Evolutionary conservation across 305 asterid genomes (phyloP).

Genomic region (Plantago coronopus): DNA sequence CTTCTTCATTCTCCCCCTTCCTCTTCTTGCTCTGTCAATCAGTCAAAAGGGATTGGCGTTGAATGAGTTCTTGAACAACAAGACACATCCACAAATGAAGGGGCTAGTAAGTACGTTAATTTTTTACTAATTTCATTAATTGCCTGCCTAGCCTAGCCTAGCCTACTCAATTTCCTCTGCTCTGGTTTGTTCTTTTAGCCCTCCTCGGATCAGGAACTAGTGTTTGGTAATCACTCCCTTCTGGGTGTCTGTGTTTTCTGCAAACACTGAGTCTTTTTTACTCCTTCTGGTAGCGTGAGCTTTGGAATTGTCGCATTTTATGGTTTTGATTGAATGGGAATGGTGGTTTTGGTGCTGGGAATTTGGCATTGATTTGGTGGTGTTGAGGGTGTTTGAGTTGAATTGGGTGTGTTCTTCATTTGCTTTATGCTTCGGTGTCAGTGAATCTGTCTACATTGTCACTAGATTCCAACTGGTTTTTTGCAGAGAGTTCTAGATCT

Average conservation of each 20-base stretch:
- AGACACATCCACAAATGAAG: conserved; percentile 59
- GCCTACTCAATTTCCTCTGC: no score
- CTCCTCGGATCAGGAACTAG: conserved; percentile 23
- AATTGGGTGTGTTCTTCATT: conserved; percentile 31
- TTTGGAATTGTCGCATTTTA: neutral
- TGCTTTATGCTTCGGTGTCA: conserved; percentile 20
- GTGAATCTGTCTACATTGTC: conserved; percentile 33
- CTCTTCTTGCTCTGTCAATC: conserved; percentile 29
- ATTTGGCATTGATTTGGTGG: conserved; percentile 9
- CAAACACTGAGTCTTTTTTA: conserved; percentile 27
- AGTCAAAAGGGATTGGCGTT: conserved; percentile 39
- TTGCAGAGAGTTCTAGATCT: conserved; percentile 37
- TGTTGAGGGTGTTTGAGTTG: conserved; percentile 2
- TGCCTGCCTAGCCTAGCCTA: neutral
- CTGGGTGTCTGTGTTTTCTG: conserved; percentile 28
- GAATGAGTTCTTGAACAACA: conserved; percentile 59
- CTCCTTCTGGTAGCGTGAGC: conserved; percentile 21
- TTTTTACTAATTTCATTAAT: conserved; percentile 22
- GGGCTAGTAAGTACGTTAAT: conserved; percentile 98
- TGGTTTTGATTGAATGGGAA: neutral
- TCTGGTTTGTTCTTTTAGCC: conserved; percentile 12
- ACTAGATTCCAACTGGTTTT: conserved; percentile 13
- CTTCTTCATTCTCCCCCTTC: conserved; percentile 23
- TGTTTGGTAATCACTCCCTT: conserved; percentile 18
- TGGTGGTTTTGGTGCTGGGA: conserved; percentile 7